Percentiles rank a stretch among this genome's conserved stretches.
phyloP scores from a whole-genome alignment of 2,329 filamentous ascomycete genomes.

The Fusarium sp. region DNA sequence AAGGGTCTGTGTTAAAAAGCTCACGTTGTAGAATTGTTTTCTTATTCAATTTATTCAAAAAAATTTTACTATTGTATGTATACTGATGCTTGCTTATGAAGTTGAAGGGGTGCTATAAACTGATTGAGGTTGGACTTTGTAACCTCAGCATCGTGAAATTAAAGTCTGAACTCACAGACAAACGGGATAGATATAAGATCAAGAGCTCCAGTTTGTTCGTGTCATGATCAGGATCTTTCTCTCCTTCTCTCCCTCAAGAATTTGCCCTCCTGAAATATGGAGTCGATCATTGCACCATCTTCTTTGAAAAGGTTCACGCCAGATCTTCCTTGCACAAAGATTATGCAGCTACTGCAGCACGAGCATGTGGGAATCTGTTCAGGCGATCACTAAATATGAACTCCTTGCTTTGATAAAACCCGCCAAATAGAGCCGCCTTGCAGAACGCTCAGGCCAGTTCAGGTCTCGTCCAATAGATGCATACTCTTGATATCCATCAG shows the following conservation, averaged over 20 bases:
- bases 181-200: neutral
- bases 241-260: neutral
- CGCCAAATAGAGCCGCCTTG: slow-evolving; percentile 39
- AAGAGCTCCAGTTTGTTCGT: neutral
- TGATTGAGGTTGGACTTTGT: neutral
- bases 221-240: neutral
- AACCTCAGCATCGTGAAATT: neutral
- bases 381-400: slow-evolving; percentile 23
- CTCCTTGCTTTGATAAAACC: slow-evolving; percentile 38
- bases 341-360: slow-evolving; percentile 30
- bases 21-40: neutral
- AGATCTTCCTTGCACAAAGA: slow-evolving; percentile 31
- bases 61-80: neutral
- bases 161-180: neutral
- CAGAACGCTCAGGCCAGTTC: slow-evolving; percentile 34
- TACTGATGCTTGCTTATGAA: neutral
- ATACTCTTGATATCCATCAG: slow-evolving; percentile 10
- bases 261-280: slow-evolving; percentile 9
- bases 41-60: neutral
- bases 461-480: slow-evolving; percentile 11
- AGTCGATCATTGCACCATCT: slow-evolving; percentile 9
- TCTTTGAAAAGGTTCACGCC: slow-evolving; percentile 7
- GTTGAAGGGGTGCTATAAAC: no score
- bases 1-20: neutral
- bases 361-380: slow-evolving; percentile 11